phyloP scores from a whole-genome alignment of 1,284 basidiomycete genomes.

The Ceratobasidium sp. region DNA sequence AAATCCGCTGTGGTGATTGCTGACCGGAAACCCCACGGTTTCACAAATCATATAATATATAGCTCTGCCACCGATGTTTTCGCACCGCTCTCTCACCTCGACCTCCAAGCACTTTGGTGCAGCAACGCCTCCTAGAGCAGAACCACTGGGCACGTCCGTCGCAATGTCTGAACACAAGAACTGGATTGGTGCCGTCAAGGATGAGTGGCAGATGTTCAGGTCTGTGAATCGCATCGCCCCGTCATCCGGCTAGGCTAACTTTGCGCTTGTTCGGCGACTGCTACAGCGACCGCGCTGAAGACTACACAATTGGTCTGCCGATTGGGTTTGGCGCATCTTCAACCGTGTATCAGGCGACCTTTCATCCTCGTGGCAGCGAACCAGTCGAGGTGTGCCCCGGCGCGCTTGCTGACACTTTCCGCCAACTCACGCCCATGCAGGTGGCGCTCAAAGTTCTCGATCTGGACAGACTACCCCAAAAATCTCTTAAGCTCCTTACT shows the following conservation, averaged over 20 bases:
- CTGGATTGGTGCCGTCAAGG: constrained; percentile 76
- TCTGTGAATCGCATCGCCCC: constrained; percentile 50
- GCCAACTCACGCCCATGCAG: constrained; percentile 58
- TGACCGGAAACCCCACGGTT: no score
- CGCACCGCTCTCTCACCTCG: background rate
- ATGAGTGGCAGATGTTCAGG: constrained; percentile 87
- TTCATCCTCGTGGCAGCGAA: constrained; percentile 60
- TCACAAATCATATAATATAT: background rate
- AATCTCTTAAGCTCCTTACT: constrained; percentile 73
- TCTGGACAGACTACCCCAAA: constrained; percentile 77
- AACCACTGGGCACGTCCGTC: background rate
- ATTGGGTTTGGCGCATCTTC: constrained; percentile 91
- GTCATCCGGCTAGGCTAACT: constrained; percentile 1
- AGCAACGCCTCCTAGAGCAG: background rate
- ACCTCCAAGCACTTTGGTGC: background rate
- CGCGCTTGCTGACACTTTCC: constrained; percentile 45
- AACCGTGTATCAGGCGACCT: constrained; percentile 78
- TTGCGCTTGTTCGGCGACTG: constrained; percentile 18
- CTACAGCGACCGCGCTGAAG: constrained; percentile 69
- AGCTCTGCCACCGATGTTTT: background rate
- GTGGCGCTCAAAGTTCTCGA: constrained; percentile 91
- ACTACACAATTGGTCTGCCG: constrained; percentile 77
- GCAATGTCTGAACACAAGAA: constrained; percentile 22
- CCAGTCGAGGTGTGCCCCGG: constrained; percentile 33
- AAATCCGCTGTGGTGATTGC: background rate